phyloP scores from a whole-genome alignment of 495 filamentous ascomycete genomes.

The Podospora bellae-mahoneyi region DNA sequence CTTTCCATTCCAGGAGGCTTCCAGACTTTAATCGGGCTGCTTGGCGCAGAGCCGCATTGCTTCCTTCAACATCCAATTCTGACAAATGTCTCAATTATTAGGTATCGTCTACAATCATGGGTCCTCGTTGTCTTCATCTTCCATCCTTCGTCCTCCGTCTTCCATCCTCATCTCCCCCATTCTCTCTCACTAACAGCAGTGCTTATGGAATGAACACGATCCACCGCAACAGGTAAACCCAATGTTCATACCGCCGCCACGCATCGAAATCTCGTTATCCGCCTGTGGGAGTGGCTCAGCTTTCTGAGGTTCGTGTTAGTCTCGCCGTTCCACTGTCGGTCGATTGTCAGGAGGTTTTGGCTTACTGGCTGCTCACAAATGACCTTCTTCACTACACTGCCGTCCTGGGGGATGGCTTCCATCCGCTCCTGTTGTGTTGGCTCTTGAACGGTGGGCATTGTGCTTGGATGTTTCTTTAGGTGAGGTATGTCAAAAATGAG shows the following conservation, averaged over 20 bases:
- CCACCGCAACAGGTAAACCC: conserved; percentile 26
- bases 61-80: no score
- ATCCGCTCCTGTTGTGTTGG: conserved; percentile 29
- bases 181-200: conserved; percentile 13
- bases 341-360: not conserved
- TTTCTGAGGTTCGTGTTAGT: conserved; percentile 9
- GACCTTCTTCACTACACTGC: not conserved
- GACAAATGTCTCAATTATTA: no score
- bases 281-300: conserved; percentile 13
- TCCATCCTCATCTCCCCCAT: not conserved
- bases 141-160: not conserved
- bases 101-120: no score
- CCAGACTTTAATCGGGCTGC: no score
- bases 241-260: conserved; percentile 21
- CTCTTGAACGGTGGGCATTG: conserved; percentile 22
- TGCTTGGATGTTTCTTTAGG: conserved; percentile 7
- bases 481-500: not conserved
- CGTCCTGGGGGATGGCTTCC: conserved; percentile 16
- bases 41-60: no score
- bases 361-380: conserved; percentile 19
- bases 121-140: no score
- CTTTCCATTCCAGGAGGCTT: not conserved
- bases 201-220: conserved; percentile 17
- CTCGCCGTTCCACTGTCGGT: not conserved
- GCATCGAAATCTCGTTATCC: conserved; percentile 17